phyloP scores from a whole-genome alignment of 257 asterid species.

The Prunella vulgaris region DNA sequence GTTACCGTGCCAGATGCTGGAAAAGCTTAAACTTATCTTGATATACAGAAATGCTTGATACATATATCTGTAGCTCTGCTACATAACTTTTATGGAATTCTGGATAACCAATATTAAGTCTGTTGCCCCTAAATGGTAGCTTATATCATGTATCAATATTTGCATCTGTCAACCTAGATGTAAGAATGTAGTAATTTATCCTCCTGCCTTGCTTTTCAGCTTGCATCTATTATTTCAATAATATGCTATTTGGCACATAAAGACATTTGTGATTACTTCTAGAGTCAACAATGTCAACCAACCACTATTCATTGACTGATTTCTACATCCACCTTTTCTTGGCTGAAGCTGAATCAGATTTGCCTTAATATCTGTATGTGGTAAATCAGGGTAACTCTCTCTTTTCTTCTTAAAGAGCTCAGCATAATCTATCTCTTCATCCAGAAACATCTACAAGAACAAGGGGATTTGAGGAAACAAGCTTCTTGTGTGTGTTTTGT shows the following conservation, averaged over 20 bases:
- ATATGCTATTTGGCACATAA: background rate
- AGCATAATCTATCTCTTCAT: background rate
- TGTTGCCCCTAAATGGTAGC: background rate
- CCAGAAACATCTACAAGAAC: background rate
- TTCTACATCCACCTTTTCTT: background rate
- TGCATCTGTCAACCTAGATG: background rate
- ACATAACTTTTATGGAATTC: background rate
- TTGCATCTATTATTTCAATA: background rate
- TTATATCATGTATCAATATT: background rate
- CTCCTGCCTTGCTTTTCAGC: background rate
- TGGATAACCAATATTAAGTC: background rate
- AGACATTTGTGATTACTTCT: background rate
- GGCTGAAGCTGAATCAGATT: conserved; percentile 10
- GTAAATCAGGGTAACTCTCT: background rate
- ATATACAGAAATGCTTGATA: background rate
- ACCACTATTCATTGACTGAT: background rate
- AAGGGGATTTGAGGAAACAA: background rate
- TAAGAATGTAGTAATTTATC: background rate
- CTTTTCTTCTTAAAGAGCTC: background rate
- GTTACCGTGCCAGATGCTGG: background rate
- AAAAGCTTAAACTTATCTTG: background rate
- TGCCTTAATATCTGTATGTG: conserved; percentile 3
- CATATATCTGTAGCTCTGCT: background rate
- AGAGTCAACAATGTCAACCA: background rate
- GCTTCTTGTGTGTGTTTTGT: background rate